Percentiles rank a stretch among this genome's conserved stretches.
phyloP scores from a whole-genome alignment of 2,329 filamentous ascomycete genomes.

The Zymoseptoria brevis region DNA sequence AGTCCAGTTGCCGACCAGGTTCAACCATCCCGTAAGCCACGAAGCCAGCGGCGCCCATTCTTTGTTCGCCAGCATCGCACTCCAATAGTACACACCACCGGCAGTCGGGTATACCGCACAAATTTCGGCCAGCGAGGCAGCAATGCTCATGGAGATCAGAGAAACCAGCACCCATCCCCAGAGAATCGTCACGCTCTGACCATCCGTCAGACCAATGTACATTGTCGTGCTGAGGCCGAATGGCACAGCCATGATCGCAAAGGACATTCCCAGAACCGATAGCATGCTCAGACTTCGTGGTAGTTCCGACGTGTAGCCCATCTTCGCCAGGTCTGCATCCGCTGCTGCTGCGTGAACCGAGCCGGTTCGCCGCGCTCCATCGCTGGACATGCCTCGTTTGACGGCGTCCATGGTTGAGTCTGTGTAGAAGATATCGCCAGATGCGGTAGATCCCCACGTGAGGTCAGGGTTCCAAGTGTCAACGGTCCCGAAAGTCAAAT shows the following conservation, averaged over 20 bases:
- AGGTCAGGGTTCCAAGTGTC: not conserved
- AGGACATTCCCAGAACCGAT: slow-evolving; percentile 61
- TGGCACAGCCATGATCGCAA: slow-evolving; percentile 67
- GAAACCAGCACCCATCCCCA: slow-evolving; percentile 64
- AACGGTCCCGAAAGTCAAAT: not conserved
- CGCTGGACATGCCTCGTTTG: slow-evolving; percentile 10
- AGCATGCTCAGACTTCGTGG: slow-evolving; percentile 61
- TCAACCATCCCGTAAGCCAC: slow-evolving; percentile 65
- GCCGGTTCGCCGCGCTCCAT: slow-evolving; percentile 1
- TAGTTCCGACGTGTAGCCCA: slow-evolving; percentile 62
- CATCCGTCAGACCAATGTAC: slow-evolving; percentile 60
- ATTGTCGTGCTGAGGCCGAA: slow-evolving; percentile 62
- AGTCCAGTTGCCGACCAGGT: slow-evolving; percentile 67
- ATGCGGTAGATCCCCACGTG: not conserved
- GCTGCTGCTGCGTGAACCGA: slow-evolving; percentile 36
- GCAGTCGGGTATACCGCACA: slow-evolving; percentile 61
- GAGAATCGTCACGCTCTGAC: slow-evolving; percentile 60
- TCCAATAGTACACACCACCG: slow-evolving; percentile 63
- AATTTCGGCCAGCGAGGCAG: slow-evolving; percentile 60
- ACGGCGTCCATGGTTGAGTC: slow-evolving; percentile 8
- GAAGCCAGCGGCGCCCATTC: slow-evolving; percentile 59
- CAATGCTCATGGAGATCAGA: slow-evolving; percentile 55
- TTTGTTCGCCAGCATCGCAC: slow-evolving; percentile 56
- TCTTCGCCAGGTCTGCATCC: slow-evolving; percentile 53
- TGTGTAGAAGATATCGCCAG: not conserved